Base-by-base conservation (phyloP, 2,329 filamentous ascomycete genomes). In the Fusarium hostae region DNA sequence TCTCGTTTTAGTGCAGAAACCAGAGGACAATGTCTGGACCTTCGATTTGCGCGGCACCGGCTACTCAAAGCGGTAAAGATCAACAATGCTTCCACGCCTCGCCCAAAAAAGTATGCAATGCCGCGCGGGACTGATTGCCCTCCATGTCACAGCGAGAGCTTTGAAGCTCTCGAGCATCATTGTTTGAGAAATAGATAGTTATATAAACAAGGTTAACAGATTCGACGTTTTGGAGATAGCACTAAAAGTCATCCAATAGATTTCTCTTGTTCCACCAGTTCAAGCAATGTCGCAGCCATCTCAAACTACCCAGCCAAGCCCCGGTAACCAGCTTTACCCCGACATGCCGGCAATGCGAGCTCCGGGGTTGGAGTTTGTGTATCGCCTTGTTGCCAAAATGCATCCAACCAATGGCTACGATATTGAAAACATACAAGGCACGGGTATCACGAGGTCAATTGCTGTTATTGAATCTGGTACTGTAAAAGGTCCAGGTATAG, bases 311-410 rank as follows among this genome's bases (percentile, higher is more conserved):
- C 50, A 54, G 35, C 50, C 24, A 16, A 54, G 50, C 22, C 50
- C 35, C 3, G 50, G 50, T 13, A 54, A 54, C 12, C 18, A 28
- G 34, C 20, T 54, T 10, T 54, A 54, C 34, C 50, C 50, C 1
- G 13, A 54, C 16, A 28, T 54, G 50, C 50, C 50, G 0, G 50
- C 35, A 30, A 54, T 54, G 50, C 16, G 50, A 9, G 50, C 50
- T n/a, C 50, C 50, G 3, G 24, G 34, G 6, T 40, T 54, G 18
- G 50, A 54, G 24, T 54, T 54, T 54, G 50, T 54, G 18, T 54
- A 39, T 39, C 50, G 50, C 16, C 50, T 54, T 39, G 50, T 54
- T n/a, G 50, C 50, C 18, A 54, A 40, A 12, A 54, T 54, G 50
- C 50, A 54, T 6, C 35, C 50, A 13, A 54, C 34, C 13, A 28